Conservation (phyloP, 352 stramenopile genomes). For the Pythium aphanidermatum region DNA sequence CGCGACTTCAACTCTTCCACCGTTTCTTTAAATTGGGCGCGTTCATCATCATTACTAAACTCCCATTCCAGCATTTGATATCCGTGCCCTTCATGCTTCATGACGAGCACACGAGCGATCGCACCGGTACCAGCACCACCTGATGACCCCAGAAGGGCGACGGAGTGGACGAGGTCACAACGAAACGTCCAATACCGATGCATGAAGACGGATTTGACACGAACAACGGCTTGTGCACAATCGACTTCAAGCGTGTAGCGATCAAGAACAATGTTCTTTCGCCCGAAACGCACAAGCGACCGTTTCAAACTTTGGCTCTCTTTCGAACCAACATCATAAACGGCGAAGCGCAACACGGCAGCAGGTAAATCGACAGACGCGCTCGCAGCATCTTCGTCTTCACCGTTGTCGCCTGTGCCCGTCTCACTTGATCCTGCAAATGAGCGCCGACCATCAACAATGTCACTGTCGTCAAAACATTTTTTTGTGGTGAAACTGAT, state of each 20-base stretch:
- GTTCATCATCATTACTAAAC: slow-evolving; percentile 67
- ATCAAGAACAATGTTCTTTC: slow-evolving; percentile 63
- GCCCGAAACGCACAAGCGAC: slow-evolving; percentile 47
- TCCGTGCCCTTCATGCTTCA: slow-evolving; percentile 49
- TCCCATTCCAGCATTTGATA: slow-evolving; percentile 60
- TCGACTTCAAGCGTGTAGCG: slow-evolving; percentile 78
- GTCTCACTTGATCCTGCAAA: slow-evolving; percentile 12
- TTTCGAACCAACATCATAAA: slow-evolving; percentile 66
- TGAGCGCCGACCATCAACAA: slow-evolving; percentile 39
- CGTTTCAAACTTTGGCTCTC: slow-evolving; percentile 47
- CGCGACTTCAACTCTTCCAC: slow-evolving; percentile 26
- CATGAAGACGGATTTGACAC: slow-evolving; percentile 80
- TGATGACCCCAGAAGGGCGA: slow-evolving; percentile 16
- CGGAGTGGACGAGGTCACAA: slow-evolving; percentile 46
- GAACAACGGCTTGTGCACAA: slow-evolving; percentile 59
- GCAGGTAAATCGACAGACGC: slow-evolving; percentile 32
- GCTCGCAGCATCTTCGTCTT: neutral
- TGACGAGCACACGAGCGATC: slow-evolving; percentile 36
- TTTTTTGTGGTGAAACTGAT: slow-evolving; percentile 36
- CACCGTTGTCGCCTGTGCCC: slow-evolving; percentile 5
- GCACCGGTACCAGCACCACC: slow-evolving; percentile 30
- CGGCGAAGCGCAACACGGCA: slow-evolving; percentile 62
- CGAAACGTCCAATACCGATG: slow-evolving; percentile 77
- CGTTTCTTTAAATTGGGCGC: slow-evolving; percentile 52
- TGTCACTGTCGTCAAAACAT: slow-evolving; percentile 80